Base-by-base conservation (phyloP, 108 stramenopile genomes). In the Cyclotella choctawhatcheeana region DNA sequence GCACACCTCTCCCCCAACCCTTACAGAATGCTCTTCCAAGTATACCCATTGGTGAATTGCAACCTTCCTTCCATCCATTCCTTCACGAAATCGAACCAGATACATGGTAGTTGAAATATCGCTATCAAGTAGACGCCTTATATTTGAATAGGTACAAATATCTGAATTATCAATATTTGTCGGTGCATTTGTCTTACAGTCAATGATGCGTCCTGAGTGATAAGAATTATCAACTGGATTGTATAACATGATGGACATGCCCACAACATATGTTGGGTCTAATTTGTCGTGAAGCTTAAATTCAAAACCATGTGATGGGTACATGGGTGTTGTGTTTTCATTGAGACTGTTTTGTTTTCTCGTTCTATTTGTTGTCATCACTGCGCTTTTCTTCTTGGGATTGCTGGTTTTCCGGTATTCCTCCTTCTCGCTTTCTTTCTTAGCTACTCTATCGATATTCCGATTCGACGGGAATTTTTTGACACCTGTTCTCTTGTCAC, bases 21-120 rank as follows among this genome's bases (percentile, higher is more conserved):
- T 45, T 21, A 76, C 48, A 21, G 80, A 60, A 47, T 81, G 80
- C 37, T 81, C 80, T 34, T 81, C 80, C 20, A 81, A 56, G 53
- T 71, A 81, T 14, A 81, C 63, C 80, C 80, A 81, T 71, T 81
- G 53, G 27, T 81, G 80, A 37, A 81, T 59, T 24, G 69, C 53
- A 24, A 63, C 60, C 29, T 76, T 81, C 65, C 80, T 76, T 44
- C 80, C 80, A 30, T 81, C 80, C 27, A 65, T 30, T 29, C 80
- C 74, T 40, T 69, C 43, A 29, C 80, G 54, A 47, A 81, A 81
- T 16, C 80, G 48, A 31, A 81, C 69, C 17, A 81, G 62, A 69
- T 62, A 81, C 33, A 71, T 34, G 4, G 69, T 76, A 16, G 27
- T 71, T 25, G 34, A 60, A 58, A 81, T 76, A 10, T 65, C 48